These are phyloP conservation scores for Orbilia blumenaviensis DNA, from an alignment of 2,329 filamentous ascomycete genomes.

Conservation along the genomic window DNA sequence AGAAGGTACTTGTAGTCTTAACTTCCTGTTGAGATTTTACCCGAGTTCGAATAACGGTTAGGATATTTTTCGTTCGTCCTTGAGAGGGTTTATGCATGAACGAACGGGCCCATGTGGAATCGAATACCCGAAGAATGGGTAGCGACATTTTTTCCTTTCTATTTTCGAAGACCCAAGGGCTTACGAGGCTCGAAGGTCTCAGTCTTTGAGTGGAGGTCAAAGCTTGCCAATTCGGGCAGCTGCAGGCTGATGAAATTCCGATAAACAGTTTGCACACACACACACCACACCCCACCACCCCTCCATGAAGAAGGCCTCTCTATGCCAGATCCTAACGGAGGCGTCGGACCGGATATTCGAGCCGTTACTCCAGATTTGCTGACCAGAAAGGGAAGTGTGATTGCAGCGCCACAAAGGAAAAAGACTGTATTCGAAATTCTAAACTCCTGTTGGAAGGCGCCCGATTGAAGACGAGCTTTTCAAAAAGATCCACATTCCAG, in stretches of 20 bases:
- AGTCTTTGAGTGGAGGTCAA: slow-evolving; percentile 22
- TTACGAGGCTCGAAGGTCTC: slow-evolving; percentile 26
- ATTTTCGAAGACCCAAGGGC: slow-evolving; percentile 18
- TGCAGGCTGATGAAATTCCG: slow-evolving; percentile 48
- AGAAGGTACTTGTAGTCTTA: slow-evolving; percentile 9
- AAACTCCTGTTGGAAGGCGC: slow-evolving; percentile 31
- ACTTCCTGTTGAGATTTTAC: slow-evolving; percentile 42
- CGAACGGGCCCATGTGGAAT: slow-evolving; percentile 40
- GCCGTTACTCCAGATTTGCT: slow-evolving; percentile 22
- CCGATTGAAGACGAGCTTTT: background rate
- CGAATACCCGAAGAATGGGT: slow-evolving; percentile 51
- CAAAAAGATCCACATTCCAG: slow-evolving; percentile 36
- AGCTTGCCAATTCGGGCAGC: slow-evolving; percentile 50
- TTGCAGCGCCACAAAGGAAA: slow-evolving; percentile 29
- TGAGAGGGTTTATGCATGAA: slow-evolving; percentile 40
- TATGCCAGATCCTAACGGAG: slow-evolving; percentile 18
- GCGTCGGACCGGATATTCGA: slow-evolving; percentile 14
- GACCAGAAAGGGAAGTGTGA: slow-evolving; percentile 23
- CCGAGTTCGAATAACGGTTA: slow-evolving; percentile 3
- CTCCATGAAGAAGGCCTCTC: slow-evolving; percentile 9
- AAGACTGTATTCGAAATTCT: slow-evolving; percentile 4
- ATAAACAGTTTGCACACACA: slow-evolving; percentile 4
- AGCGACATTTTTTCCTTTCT: slow-evolving; percentile 28
- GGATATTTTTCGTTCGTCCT: slow-evolving; percentile 9
- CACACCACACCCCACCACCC: slow-evolving; percentile 3